Evolutionary conservation across 2,329 filamentous ascomycete species (phyloP), one percentile per base, ranked within the genome.

Genomic region (Hypoxylon sp.): DNA sequence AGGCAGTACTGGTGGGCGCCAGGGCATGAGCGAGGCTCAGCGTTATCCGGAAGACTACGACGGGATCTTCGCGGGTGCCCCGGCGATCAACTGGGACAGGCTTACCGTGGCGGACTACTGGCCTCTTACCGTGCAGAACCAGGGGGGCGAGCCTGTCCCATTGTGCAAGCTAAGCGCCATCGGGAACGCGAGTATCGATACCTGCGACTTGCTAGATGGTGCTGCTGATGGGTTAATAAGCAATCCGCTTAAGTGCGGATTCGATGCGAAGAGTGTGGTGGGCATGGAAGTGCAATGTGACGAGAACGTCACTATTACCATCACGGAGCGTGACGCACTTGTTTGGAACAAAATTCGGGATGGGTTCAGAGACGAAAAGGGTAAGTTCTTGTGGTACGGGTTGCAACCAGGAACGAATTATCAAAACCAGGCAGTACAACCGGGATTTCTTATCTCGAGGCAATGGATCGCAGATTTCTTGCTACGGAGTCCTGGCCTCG

Each of bases 1-100:
- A 22, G 19, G 19, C 73, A 86, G 83, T 1, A 86, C 84, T 0
- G 87, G 87, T 26, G 87, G 87, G 1, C 79, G 86, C 0, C 86
- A 88, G 76, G 87, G 86, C 14, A 73, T 86, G 29, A 84, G 83
- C 68, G 80, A 84, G 50, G 82, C 84, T 2, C 82, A 88, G 72
- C 74, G 80, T 17, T 87, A 83, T 70, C 86, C 86, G 0, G 78
- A 84, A 8, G 85, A 87, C 62, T 87, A 86, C 66, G 84, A 88
- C 67, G 86, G 86, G 19, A 83, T 88, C 42, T 74, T 85, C 5
- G 84, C 83, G 6, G 81, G 80, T 14, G 46, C 52, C 48, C 78
- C 79, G 51, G 83, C 82, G 2, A 73, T 75, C 44, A 71, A 74
- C 51, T 74, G 70, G 62, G 72, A 61, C 5, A 63, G 50, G 13